Evolutionary conservation across 208 protist species (phyloP).

Genomic region (Acanthamoeba rhysodes): DNA sequence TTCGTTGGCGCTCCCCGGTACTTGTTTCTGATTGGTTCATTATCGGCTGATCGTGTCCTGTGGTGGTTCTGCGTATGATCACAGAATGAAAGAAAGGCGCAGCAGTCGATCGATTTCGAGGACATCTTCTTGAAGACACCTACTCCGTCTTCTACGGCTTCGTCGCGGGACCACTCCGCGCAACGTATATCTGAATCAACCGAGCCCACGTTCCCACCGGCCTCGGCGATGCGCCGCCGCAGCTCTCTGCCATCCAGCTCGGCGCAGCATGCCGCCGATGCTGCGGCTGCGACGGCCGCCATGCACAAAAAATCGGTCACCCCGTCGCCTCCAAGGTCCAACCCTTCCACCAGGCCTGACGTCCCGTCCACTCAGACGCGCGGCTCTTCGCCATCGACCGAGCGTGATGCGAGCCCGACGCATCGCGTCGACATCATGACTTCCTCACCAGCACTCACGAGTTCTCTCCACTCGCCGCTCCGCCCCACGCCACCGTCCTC

Average conservation of each 20-base stretch:
- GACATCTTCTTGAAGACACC: slow-evolving; percentile 42
- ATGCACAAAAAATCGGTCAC: neutral
- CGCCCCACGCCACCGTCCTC: neutral
- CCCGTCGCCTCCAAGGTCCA: too few relatives aligned
- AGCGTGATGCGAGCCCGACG: neutral
- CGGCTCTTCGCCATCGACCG: too few relatives aligned
- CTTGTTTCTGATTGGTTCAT: neutral
- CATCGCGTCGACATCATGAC: neutral
- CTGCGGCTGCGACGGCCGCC: neutral
- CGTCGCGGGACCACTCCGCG: neutral
- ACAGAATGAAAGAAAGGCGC: neutral
- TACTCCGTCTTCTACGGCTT: neutral
- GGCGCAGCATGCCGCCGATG: neutral
- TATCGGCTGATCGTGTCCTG: neutral
- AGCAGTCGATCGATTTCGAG: slow-evolving; percentile 4
- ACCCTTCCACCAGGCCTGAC: too few relatives aligned
- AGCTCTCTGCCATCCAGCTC: neutral
- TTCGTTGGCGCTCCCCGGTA: neutral
- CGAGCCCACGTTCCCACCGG: slow-evolving; percentile 14
- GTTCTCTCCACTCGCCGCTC: neutral
- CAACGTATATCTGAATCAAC: slow-evolving; percentile 9
- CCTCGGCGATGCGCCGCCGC: neutral
- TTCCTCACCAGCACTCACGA: neutral
- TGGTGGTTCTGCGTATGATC: neutral
- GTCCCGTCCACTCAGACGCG: too few relatives aligned